Conservation (phyloP, 306 rosid genomes). For the Prunus persica region Prunus_persica_NCBIv2 NC_034010.1:24564501-24565000, state of each 20-base stretch:
- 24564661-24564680: constrained; percentile 53
- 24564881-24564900: background rate
- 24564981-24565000: constrained; percentile 80
- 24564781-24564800: background rate
- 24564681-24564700: constrained; percentile 71
- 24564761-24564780: background rate
- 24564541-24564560: background rate
- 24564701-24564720: constrained; percentile 16
- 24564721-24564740: background rate
- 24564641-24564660: constrained; percentile 86
- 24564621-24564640: constrained; percentile 91
- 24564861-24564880: background rate
- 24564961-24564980: constrained; percentile 77
- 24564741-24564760: background rate
- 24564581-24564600: constrained; percentile 17
- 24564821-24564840: background rate
- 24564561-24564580: background rate
- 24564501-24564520: background rate
- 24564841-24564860: background rate
- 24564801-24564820: background rate
- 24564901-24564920: background rate
- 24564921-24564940: background rate
- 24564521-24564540: background rate
- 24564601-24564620: constrained; percentile 96
- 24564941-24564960: constrained; percentile 15